Evolutionary conservation across 306 rosid species (phyloP).

Genomic region (Boehmeria nivea): DNA sequence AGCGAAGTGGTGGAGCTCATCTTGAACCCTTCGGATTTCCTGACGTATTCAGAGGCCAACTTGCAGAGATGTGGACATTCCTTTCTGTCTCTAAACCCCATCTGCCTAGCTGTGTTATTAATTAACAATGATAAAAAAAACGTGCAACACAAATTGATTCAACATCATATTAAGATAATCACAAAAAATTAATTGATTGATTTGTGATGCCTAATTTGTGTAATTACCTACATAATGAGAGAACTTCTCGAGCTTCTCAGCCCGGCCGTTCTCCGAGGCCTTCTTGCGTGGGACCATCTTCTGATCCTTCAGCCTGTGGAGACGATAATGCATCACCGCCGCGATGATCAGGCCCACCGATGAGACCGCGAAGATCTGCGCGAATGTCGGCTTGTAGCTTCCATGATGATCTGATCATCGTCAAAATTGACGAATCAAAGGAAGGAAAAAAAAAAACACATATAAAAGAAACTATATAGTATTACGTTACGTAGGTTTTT

Average conservation of each 20-base stretch:
- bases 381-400: slow-evolving; percentile 43
- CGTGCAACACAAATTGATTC: too few relatives aligned
- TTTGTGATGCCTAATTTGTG: too few relatives aligned
- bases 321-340: slow-evolving; percentile 49
- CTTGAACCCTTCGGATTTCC: slow-evolving; percentile 61
- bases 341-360: slow-evolving; percentile 63
- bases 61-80: slow-evolving; percentile 66
- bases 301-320: slow-evolving; percentile 36
- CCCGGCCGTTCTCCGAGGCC: slow-evolving; percentile 33
- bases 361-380: slow-evolving; percentile 58
- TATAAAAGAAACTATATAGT: too few relatives aligned
- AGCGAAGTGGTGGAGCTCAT: slow-evolving; percentile 50
- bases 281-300: slow-evolving; percentile 61
- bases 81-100: slow-evolving; percentile 76
- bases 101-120: slow-evolving; percentile 69
- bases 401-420: slow-evolving; percentile 27
- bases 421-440: neutral
- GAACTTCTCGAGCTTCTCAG: slow-evolving; percentile 71
- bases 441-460: neutral
- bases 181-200: too few relatives aligned
- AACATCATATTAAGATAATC: too few relatives aligned
- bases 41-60: slow-evolving; percentile 74
- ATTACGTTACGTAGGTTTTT: too few relatives aligned
- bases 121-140: too few relatives aligned
- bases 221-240: slow-evolving; percentile 93